These are phyloP conservation scores for Pseudonectria foliicola DNA, from an alignment of 2,329 filamentous ascomycete genomes.

Conservation along the genomic window DNA sequence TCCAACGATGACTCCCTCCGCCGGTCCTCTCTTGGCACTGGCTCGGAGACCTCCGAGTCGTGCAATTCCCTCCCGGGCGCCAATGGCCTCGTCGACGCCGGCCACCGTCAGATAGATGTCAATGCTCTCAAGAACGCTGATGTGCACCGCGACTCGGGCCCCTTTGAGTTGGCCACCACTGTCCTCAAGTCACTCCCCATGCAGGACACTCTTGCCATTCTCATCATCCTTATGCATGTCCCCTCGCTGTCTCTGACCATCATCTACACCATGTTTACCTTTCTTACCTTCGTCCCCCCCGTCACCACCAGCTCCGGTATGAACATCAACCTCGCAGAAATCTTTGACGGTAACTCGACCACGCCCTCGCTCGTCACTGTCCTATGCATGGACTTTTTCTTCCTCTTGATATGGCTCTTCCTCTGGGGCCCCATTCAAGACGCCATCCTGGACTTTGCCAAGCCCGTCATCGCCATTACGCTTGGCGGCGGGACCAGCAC, in stretches of 20 bases:
- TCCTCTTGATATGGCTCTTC: slow-evolving; percentile 79
- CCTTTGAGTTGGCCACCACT: slow-evolving; percentile 71
- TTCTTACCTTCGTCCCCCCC: slow-evolving; percentile 85
- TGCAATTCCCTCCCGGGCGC: slow-evolving; percentile 32
- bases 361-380: slow-evolving; percentile 82
- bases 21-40: slow-evolving; percentile 43
- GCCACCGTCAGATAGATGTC: slow-evolving; percentile 61
- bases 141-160: slow-evolving; percentile 63
- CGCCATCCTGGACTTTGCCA: slow-evolving; percentile 81
- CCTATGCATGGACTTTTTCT: slow-evolving; percentile 73
- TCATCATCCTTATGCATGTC: slow-evolving; percentile 90
- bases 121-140: slow-evolving; percentile 61
- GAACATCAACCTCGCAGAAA: slow-evolving; percentile 79
- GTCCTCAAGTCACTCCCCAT: slow-evolving; percentile 86
- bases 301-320: slow-evolving; percentile 69
- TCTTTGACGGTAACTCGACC: slow-evolving; percentile 80
- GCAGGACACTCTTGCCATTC: slow-evolving; percentile 90
- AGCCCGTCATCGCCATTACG: slow-evolving; percentile 88
- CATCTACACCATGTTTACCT: slow-evolving; percentile 87
- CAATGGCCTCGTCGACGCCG: slow-evolving; percentile 35
- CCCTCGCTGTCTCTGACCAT: slow-evolving; percentile 81
- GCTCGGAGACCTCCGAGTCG: slow-evolving; percentile 50
- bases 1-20: slow-evolving; percentile 35
- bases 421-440: slow-evolving; percentile 83
- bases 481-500: slow-evolving; percentile 73